These are phyloP conservation scores for Beauveria australis DNA, from an alignment of 2,329 filamentous ascomycete genomes.

Conservation along the genomic window DNA sequence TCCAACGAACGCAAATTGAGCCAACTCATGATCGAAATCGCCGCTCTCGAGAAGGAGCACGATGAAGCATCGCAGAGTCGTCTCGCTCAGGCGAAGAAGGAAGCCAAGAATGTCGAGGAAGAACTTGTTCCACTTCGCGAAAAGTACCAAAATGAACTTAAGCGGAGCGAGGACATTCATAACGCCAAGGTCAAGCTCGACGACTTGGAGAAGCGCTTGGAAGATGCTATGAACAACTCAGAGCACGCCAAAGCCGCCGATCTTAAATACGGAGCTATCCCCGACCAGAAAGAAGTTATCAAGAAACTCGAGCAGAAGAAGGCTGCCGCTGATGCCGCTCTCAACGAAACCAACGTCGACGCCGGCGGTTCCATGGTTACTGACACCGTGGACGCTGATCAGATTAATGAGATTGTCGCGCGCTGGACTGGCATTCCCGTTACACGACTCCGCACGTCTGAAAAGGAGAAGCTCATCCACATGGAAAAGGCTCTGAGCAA, in stretches of 20 bases:
- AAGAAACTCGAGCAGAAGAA: slow-evolving; percentile 74
- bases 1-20: slow-evolving; percentile 83
- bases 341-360: slow-evolving; percentile 49
- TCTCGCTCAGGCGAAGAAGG: slow-evolving; percentile 73
- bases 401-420: slow-evolving; percentile 97
- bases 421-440: slow-evolving; percentile 98
- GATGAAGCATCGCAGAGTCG: slow-evolving; percentile 85
- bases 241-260: slow-evolving; percentile 86
- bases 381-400: slow-evolving; percentile 89
- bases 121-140: slow-evolving; percentile 85
- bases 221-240: slow-evolving; percentile 81
- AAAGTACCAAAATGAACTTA: slow-evolving; percentile 92
- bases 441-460: slow-evolving; percentile 83
- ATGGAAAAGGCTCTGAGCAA: slow-evolving; percentile 86
- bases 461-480: slow-evolving; percentile 96
- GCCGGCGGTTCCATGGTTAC: slow-evolving; percentile 69
- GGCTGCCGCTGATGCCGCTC: slow-evolving; percentile 63
- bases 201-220: slow-evolving; percentile 79
- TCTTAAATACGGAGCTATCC: slow-evolving; percentile 94
- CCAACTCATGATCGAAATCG: slow-evolving; percentile 95
- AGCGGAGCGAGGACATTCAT: slow-evolving; percentile 84
- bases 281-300: slow-evolving; percentile 78
- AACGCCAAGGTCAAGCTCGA: slow-evolving; percentile 94
- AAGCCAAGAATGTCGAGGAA: slow-evolving; percentile 90
- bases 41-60: slow-evolving; percentile 86